Base-by-base conservation (phyloP, 352 stramenopile genomes). In the Globisporangium acanthophoron region DNA sequence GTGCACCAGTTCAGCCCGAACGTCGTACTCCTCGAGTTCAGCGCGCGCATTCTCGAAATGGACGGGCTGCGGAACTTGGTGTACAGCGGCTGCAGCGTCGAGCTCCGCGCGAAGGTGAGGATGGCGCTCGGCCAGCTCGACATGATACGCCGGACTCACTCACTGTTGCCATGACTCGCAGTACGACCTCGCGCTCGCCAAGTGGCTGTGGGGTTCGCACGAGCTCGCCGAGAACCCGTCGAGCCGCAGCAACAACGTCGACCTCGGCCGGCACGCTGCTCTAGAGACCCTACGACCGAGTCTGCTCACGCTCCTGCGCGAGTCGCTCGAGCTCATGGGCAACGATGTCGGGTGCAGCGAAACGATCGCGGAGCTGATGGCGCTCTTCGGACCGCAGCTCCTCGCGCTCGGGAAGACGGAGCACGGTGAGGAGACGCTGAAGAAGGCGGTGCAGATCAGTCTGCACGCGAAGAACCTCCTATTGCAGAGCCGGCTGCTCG, bases 151-250 rank as follows among this genome's bases (percentile, higher is more conserved):
- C 24, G 1, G 31, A 58, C 53, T 53, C 43, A 47, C 20, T 12
- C 54, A 12, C 40, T 55, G 18, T 44, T 27, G 48, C 20, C 7
- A 4, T 21, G 7, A 6, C n/a, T 12, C 2, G 27, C 58, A 93
- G 84, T 91, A 88, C 52, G 70, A 93, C 37, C 60, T 91, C 4
- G 70, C 70, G 1, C 54, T 91, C 12, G 79, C 66, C 40, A 93
- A 88, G 68, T 93, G 77, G 79, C 59, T 91, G 46, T 93, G 84
- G 84, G 84, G 71, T 15, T 85, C 79, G 4, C 62, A 80, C 54
- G 67, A 71, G 18, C 20, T 81, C n/a, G 61, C 33, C 13, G 9
- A 18, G 8, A 43, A 27, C 46, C 35, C 18, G 40, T 55, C 41
- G 49, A 45, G 24, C 16, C 24, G 21, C 35, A 58, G 45, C 31